Base-by-base conservation (phyloP, 2,329 filamentous ascomycete genomes). In the Coleophoma eucalyptorum region DNA sequence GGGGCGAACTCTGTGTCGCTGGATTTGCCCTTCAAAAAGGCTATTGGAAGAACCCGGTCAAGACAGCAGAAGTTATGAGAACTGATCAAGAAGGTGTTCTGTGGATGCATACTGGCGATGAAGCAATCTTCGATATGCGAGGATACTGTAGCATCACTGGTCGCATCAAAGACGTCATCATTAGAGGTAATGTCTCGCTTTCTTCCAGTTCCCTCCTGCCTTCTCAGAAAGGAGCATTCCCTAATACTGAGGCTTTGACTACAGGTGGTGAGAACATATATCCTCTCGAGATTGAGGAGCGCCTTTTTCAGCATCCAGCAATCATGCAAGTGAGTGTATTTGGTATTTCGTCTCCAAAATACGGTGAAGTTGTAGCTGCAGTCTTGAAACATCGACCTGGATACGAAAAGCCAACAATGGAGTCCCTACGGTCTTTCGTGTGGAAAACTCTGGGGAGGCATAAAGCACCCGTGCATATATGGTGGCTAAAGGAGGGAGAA, bases 111-210 rank as follows among this genome's bases (percentile, higher is more conserved):
- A 80, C 78, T 0, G 78, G 78, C 13, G 78, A 81, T 51, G 75
- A 81, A 57, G 77, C 72, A 1, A 66, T 74, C 3, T 75, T 81
- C 56, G 71, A 78, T 41, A 59, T 67, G 1, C 68, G 72, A 8
- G 71, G 70, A 6, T 67, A 68, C 45, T 60, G 68, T 35, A 70
- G 75, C 45, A 88, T 89, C 55, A 88, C 83, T 0, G 82, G 84
- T 2, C 72, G 84, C 1, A 83, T 87, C 57, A 89, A 89, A 62
- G 86, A 89, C 61, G 67, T 89, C 31, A 88, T 89, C 52, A 89
- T 89, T 58, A 77, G 82, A 20, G 86, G 85, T 61, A 48, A 20
- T 31, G 20, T 16, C 19, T 11, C 7, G 3, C 10, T 21, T 16
- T 34, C 6, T 50, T 26, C n/a, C 31, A 50, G 49, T 46, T 5